Base-by-base conservation (phyloP, 2,329 filamentous ascomycete species). In the Hypoxylon sp. region DNA sequence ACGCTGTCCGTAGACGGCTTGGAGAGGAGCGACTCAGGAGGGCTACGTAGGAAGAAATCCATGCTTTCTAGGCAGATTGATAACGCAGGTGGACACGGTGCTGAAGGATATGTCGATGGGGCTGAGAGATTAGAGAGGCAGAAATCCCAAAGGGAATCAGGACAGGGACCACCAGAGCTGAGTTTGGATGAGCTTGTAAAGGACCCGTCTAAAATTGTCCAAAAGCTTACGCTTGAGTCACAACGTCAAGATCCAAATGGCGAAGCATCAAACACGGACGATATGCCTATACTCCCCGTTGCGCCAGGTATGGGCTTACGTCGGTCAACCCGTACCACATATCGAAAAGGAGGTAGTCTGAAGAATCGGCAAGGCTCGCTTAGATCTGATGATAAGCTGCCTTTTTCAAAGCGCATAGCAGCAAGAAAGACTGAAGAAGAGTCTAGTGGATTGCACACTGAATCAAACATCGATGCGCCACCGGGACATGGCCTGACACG, bases 11-110 rank as follows among this genome's bases (percentile, higher is more conserved):
- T 86, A 5, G 86, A 91, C 69, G 82, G 87, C 57, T 65, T 82
- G 71, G 85, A 73, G 68, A 88, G 75, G 83, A 89, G 68, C 79
- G 86, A 80, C 80, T 88, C 81, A 78, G 88, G 88, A 15, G 87
- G 92, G 42, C 79, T 98, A 69, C 87, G 90, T 73, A 88, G 96
- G 74, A 97, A 97, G 80, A 97, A 96, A 80, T 98, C 95, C 0
- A 98, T 97, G 93, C 85, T 99, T 4, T 98, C 95, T 5, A 88
- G 92, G 64, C 94, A 98, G 78, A 92, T 99, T 65, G 92, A 97
- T 73, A 92, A 88, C 71, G 88, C 89, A 3, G 85, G 86, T 7
- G 86, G 86, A 0, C 82, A 82, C 65, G 85, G 82, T 24, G 84
- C 81, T 17, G 86, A 88, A 39, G 90, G 89, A 42, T 97, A 96